Conservation (phyloP, 495 filamentous ascomycete genomes). For the Podospora appendiculata region DNA sequence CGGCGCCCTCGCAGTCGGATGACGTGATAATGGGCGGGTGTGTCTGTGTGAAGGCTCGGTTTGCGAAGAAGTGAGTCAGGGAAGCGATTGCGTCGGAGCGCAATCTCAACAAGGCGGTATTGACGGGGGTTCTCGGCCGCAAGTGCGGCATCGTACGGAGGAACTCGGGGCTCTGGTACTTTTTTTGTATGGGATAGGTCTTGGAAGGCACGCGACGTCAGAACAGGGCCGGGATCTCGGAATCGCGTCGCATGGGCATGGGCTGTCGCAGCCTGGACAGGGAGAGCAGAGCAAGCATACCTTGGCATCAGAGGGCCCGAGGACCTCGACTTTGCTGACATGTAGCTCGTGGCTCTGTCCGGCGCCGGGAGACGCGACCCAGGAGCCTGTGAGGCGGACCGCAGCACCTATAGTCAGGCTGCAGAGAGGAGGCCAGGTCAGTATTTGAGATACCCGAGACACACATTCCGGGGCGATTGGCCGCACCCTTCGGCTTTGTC, state of each 20-base stretch:
- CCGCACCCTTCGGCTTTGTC: slow-evolving; percentile 71
- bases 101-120: slow-evolving; percentile 71
- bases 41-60: slow-evolving; percentile 69
- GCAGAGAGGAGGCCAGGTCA: slow-evolving; percentile 17
- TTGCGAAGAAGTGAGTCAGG: slow-evolving; percentile 63
- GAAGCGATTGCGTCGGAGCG: slow-evolving; percentile 72
- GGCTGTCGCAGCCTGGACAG: no score
- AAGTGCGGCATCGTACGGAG: slow-evolving; percentile 86
- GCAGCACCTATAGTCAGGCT: slow-evolving; percentile 77
- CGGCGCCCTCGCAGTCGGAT: slow-evolving; percentile 94
- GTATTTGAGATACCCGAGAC: slow-evolving; percentile 16
- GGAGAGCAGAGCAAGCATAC: slow-evolving; percentile 39
- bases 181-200: slow-evolving; percentile 89
- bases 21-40: slow-evolving; percentile 93
- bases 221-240: neutral
- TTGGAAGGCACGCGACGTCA: slow-evolving; percentile 30
- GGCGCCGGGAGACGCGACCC: slow-evolving; percentile 65
- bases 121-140: slow-evolving; percentile 73
- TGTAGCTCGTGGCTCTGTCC: slow-evolving; percentile 76
- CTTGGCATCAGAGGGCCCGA: slow-evolving; percentile 71
- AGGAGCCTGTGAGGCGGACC: slow-evolving; percentile 70
- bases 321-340: slow-evolving; percentile 54
- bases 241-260: no score
- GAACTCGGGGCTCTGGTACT: slow-evolving; percentile 84
- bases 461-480: slow-evolving; percentile 10